phyloP scores from a whole-genome alignment of 2,329 filamentous ascomycete species.

The Xylariaceae sp. region DNA sequence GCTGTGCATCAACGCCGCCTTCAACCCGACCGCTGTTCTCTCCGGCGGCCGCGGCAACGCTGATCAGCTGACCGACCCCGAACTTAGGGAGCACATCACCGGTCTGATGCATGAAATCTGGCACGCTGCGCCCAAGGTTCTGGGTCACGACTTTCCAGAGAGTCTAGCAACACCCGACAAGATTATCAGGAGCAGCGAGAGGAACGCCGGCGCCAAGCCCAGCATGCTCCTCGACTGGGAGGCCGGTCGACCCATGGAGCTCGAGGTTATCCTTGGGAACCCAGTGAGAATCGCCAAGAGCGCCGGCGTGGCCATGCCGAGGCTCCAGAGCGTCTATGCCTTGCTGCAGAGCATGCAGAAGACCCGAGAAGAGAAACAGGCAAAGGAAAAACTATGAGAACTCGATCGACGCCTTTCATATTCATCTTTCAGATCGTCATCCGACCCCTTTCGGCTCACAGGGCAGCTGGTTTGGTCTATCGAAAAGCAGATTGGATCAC shows the following conservation, averaged over 20 bases:
- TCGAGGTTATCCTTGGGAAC: constrained; percentile 67
- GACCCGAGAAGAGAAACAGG: constrained; percentile 33
- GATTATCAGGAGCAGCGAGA: constrained; percentile 55
- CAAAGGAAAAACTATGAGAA: constrained; percentile 29
- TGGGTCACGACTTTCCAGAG: constrained; percentile 53
- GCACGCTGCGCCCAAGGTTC: constrained; percentile 52
- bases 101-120: constrained; percentile 66
- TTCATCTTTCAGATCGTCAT: no score
- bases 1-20: constrained; percentile 66
- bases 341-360: constrained; percentile 55
- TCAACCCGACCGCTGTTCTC: constrained; percentile 66
- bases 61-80: constrained; percentile 56
- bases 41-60: constrained; percentile 57
- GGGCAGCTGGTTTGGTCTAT: background rate
- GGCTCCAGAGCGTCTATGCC: constrained; percentile 61
- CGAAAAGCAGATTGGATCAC: no score
- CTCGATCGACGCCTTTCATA: no score
- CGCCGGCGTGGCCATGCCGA: constrained; percentile 56
- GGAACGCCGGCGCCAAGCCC: constrained; percentile 56
- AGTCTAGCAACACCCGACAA: constrained; percentile 55
- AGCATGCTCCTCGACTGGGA: constrained; percentile 69
- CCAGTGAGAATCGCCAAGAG: constrained; percentile 57
- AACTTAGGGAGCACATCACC: constrained; percentile 53
- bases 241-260: constrained; percentile 55
- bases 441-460: no score